Conservation (phyloP, 2,329 filamentous ascomycete species). For the Stemphylium vesicarium region DNA sequence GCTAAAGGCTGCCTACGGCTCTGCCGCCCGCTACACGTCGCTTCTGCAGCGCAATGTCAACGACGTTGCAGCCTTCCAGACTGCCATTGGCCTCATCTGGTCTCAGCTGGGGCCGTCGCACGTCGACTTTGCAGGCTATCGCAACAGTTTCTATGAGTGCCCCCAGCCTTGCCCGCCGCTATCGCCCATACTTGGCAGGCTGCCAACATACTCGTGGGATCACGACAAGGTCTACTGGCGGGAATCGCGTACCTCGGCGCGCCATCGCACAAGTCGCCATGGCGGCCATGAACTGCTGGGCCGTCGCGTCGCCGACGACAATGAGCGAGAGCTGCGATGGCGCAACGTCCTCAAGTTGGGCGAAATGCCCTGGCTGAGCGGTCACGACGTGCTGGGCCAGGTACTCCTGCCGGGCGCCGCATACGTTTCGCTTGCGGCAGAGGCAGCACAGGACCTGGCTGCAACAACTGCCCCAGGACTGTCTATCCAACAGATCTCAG, state of each 20-base stretch:
- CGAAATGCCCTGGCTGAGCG: not conserved
- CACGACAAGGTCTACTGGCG: conserved; percentile 30
- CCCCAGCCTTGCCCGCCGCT: too few species aligned
- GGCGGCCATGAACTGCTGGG: conserved; percentile 8
- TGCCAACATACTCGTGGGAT: conserved; percentile 39
- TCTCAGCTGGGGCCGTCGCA: conserved; percentile 4
- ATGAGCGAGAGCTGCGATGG: conserved; percentile 12
- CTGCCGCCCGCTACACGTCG: conserved; percentile 21
- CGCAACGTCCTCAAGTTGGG: conserved; percentile 16
- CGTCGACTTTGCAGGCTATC: not conserved
- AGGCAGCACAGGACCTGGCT: not conserved
- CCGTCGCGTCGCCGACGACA: not conserved
- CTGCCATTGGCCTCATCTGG: conserved; percentile 22
- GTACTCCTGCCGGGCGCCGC: not conserved
- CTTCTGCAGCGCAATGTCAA: conserved; percentile 28
- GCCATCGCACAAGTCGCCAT: not conserved
- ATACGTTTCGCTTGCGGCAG: not conserved
- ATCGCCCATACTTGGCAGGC: conserved; percentile 7
- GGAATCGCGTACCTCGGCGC: conserved; percentile 5
- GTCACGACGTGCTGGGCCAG: not conserved
- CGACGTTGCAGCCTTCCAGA: conserved; percentile 31
- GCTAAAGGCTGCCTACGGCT: conserved; percentile 16
- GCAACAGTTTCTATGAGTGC: not conserved
- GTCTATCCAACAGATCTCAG: not conserved
- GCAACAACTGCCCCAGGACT: not conserved